Percentiles rank a stretch among this genome's conserved stretches.
phyloP scores from a whole-genome alignment of 768 basidiomycete species.

The Russula lepida region DNA sequence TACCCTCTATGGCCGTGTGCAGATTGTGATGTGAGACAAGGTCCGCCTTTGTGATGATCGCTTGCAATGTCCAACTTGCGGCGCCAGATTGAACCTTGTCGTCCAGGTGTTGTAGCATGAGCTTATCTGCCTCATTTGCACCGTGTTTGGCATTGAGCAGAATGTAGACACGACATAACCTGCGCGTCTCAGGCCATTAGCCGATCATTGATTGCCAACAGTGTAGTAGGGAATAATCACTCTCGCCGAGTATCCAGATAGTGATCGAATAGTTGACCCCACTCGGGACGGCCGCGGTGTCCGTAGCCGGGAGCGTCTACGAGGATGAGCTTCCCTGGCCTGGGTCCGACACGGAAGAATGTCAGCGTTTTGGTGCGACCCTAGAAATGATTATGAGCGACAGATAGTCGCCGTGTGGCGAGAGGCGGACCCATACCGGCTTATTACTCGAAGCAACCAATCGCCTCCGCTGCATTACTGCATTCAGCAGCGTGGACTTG shows the following conservation, averaged over 20 bases:
- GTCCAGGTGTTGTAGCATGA: conserved; percentile 52
- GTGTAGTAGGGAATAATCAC: conserved; percentile 36
- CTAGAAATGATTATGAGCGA: conserved; percentile 29
- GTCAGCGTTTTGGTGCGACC: conserved; percentile 66
- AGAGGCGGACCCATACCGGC: conserved; percentile 40
- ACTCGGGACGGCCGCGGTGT: conserved; percentile 59
- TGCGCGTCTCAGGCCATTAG: conserved; percentile 23
- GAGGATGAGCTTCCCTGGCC: conserved; percentile 46
- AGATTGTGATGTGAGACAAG: conserved; percentile 31
- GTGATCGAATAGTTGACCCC: conserved; percentile 61
- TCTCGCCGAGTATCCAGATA: conserved; percentile 53
- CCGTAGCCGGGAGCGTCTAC: conserved; percentile 84
- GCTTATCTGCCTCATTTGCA: conserved; percentile 44
- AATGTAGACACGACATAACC: conserved; percentile 63
- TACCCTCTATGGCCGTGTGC: conserved; percentile 31
- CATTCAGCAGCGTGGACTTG: conserved; percentile 68
- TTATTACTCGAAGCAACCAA: conserved; percentile 61
- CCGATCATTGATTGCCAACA: background rate
- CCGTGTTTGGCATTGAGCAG: conserved; percentile 62
- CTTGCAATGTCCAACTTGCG: conserved; percentile 52
- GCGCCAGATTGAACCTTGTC: conserved; percentile 31
- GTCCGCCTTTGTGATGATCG: conserved; percentile 68
- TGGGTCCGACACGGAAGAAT: conserved; percentile 58
- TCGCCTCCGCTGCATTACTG: conserved; percentile 48
- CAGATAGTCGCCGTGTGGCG: background rate